These are phyloP conservation scores for Cenococcum geophilum DNA, from an alignment of 495 filamentous ascomycete species.

Conservation along the genomic window DNA sequence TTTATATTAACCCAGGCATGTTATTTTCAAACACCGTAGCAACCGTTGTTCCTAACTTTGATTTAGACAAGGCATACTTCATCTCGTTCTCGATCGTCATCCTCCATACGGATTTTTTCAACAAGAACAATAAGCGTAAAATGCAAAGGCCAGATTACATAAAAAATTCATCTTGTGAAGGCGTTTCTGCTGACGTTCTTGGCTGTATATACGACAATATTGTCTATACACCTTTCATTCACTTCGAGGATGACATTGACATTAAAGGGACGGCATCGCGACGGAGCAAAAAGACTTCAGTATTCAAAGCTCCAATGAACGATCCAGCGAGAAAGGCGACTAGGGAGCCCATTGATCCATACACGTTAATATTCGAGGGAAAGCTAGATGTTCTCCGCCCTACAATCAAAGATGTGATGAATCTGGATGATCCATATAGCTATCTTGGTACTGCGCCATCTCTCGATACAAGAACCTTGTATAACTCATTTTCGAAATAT, in stretches of 20 bases:
- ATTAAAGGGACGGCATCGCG: constrained; percentile 65
- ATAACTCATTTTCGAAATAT: constrained; percentile 82
- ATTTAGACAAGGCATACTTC: constrained; percentile 84
- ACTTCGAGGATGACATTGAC: constrained; percentile 85
- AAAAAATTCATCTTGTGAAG: constrained; percentile 80
- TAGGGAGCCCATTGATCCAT: constrained; percentile 89
- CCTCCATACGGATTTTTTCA: constrained; percentile 95
- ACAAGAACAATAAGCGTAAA: constrained; percentile 98
- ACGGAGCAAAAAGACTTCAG: constrained; percentile 54
- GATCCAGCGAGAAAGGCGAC: constrained; percentile 61
- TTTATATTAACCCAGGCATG: constrained; percentile 73
- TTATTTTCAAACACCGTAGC: neutral
- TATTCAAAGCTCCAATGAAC: constrained; percentile 62
- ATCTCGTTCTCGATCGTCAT: constrained; percentile 96
- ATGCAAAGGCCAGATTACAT: constrained; percentile 97
- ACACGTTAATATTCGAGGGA: constrained; percentile 84
- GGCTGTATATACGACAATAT: constrained; percentile 99
- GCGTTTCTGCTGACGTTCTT: constrained; percentile 83
- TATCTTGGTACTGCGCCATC: constrained; percentile 70
- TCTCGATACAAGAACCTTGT: constrained; percentile 69
- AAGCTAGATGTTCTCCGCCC: constrained; percentile 77
- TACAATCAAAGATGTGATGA: constrained; percentile 82
- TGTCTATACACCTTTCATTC: constrained; percentile 94
- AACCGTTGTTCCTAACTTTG: constrained; percentile 6
- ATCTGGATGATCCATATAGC: constrained; percentile 83